Conservation (phyloP, 2,329 filamentous ascomycete genomes). For the Aulographum hederae region DNA sequence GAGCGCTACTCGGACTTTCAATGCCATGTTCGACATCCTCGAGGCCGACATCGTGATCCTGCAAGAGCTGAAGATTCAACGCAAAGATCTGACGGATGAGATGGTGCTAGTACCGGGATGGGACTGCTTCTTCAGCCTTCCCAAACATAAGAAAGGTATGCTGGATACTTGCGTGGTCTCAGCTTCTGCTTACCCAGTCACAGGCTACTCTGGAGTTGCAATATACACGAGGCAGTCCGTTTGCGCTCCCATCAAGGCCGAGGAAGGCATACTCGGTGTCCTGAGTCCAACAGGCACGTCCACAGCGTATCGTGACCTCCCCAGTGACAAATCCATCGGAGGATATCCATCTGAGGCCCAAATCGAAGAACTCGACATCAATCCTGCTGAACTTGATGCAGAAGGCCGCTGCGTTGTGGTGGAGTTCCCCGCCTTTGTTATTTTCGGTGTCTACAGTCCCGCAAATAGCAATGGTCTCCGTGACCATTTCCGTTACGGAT, state of each 20-base stretch:
- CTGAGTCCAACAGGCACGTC: constrained; percentile 56
- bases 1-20: constrained; percentile 26
- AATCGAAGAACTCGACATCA: constrained; percentile 41
- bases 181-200: too few relatives aligned
- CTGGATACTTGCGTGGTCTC: constrained; percentile 4
- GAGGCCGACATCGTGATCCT: constrained; percentile 87
- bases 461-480: constrained; percentile 73
- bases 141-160: constrained; percentile 77
- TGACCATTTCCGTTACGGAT: constrained; percentile 65
- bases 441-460: constrained; percentile 83
- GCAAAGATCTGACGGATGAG: constrained; percentile 79
- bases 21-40: constrained; percentile 80
- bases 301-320: constrained; percentile 55
- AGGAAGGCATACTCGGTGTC: constrained; percentile 81
- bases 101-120: constrained; percentile 91
- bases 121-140: constrained; percentile 92
- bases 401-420: constrained; percentile 84
- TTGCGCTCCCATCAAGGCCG: constrained; percentile 73
- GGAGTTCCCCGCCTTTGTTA: constrained; percentile 87
- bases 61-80: constrained; percentile 92
- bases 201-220: constrained; percentile 87
- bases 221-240: constrained; percentile 82
- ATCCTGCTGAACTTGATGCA: constrained; percentile 60
- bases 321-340: constrained; percentile 59
- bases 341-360: constrained; percentile 65